Base-by-base conservation (phyloP, 306 rosid species). In the Pyrus bretschneideri region DNA sequence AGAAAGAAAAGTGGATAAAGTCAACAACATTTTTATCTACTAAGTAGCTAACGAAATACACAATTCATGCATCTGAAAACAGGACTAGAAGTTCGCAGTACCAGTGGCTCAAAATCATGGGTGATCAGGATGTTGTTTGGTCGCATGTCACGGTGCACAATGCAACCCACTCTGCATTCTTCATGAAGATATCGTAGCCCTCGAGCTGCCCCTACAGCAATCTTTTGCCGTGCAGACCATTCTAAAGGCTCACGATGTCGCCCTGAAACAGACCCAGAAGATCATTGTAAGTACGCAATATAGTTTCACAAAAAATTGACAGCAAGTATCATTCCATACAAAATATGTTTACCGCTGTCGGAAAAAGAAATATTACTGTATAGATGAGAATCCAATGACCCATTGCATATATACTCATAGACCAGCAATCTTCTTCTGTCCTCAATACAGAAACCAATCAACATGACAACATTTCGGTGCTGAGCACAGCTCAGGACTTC, bases 401-500 rank as follows among this genome's bases (percentile, higher is more conserved):
- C 93, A 78, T 96, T 92, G 93, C 99, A 96, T 85, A 96, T 96
- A 77, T 89, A 96, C 79, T 96, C 99, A 55, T 96, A 96, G 81
- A 96, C 99, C 75, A 96, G 84, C 71, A 96, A 83, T 84, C 99
- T 87, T 88, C 98, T 85, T 78, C 83, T 92, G 81, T 96, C 96
- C 93, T 96, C 99, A 52, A 96, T 91, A 70, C 99, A 96, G 86
- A 92, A 96, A 4, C 99, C 99, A 71, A 92, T 92, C 82, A 96
- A 85, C 99, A 96, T 92, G 55, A 96, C 99, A 73, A 96, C 99
- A 76, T 96, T 96, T 63, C 99, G 88, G 70, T 96, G 99, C 79
- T 96, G 99, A 74, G 99, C 99, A 80, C 99, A 96, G 85, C 99
- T 96, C 52, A 96, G 84, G 74, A 96, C 99, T 92, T 96, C 99